phyloP scores from a whole-genome alignment of 768 basidiomycete species.

The Collybiopsis confluens region DNA sequence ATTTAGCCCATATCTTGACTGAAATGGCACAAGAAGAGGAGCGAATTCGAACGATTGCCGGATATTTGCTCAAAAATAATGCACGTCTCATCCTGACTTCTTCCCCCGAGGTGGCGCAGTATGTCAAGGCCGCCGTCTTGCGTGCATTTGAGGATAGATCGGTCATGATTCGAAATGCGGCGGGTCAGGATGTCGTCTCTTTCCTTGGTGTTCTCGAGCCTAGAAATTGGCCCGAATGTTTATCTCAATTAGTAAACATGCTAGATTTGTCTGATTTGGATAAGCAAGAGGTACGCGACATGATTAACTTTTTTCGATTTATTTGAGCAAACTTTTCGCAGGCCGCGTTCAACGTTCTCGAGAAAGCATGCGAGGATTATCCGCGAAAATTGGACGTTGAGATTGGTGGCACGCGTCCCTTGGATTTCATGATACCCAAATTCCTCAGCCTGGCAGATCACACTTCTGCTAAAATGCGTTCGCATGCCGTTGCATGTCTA shows the following conservation, averaged over 20 bases:
- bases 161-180: slow-evolving; percentile 89
- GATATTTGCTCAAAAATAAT: slow-evolving; percentile 96
- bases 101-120: slow-evolving; percentile 60
- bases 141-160: slow-evolving; percentile 78
- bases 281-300: slow-evolving; percentile 75
- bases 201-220: slow-evolving; percentile 87
- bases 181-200: slow-evolving; percentile 88
- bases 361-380: slow-evolving; percentile 96
- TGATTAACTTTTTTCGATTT: slow-evolving; percentile 9
- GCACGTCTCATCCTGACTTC: slow-evolving; percentile 71
- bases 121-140: slow-evolving; percentile 73
- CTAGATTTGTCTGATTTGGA: slow-evolving; percentile 73
- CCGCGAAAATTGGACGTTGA: slow-evolving; percentile 94
- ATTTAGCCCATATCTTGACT: slow-evolving; percentile 91
- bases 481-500: slow-evolving; percentile 89
- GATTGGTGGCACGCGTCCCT: slow-evolving; percentile 86
- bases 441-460: slow-evolving; percentile 89
- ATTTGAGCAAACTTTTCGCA: slow-evolving; percentile 18
- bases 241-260: slow-evolving; percentile 77
- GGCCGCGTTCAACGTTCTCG: slow-evolving; percentile 92
- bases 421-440: slow-evolving; percentile 96
- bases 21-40: slow-evolving; percentile 80
- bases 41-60: slow-evolving; percentile 92
- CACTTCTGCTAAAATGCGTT: slow-evolving; percentile 81
- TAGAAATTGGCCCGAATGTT: slow-evolving; percentile 92